Base-by-base conservation (phyloP, 2,329 filamentous ascomycete genomes). In the Arthroderma sp. region DNA sequence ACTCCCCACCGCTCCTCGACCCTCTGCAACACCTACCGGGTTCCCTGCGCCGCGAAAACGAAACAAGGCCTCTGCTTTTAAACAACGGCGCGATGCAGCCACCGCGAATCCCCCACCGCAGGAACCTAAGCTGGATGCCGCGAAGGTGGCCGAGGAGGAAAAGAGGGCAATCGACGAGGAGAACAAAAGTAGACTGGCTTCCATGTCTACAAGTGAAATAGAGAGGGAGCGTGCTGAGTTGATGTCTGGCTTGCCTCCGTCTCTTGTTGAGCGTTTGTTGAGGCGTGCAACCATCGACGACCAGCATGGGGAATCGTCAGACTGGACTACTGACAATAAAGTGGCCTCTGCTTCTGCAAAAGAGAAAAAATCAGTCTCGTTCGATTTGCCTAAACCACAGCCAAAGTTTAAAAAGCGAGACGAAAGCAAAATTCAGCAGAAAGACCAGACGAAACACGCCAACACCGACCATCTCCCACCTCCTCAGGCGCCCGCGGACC, bases 1-100 rank as follows among this genome's bases (percentile, higher is more conserved):
- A n/a, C 38, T 49, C 27, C 57, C 60, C 8, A 54, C 66, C 30
- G 58, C 65, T 4, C 53, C 59, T 5, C 72, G 83, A 4, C 80
- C 82, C 6, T 70, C 71, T 34, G 75, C 79, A 6, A 67, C 70
- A 15, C 63, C 70, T 4, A 79, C 76, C 8, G 91, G 91, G 1
- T 96, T 96, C 54, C 91, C 91, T n/a, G 78, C 80, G 47, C 88
- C 87, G 61, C 91, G 83, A 62, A 86, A 84, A 60, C 79, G 88
- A 52, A 73, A 71, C 45, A 74, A 75, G 46, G 65, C 76, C 5
- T 94, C 87, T 1, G 75, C 82, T 1, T 94, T 94, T 68, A 94
- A 86, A 60, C 80, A 85, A 56, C 76, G 79, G 57, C 71, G 75
- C 49, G 60, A 34, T 31, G 45, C 45, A 33, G 50, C 31, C 15